Evolutionary conservation across 176 grass and related monocot genomes (phyloP), one percentile per base, ranked within the genome.

Genomic region (Avena sativa): DNA sequence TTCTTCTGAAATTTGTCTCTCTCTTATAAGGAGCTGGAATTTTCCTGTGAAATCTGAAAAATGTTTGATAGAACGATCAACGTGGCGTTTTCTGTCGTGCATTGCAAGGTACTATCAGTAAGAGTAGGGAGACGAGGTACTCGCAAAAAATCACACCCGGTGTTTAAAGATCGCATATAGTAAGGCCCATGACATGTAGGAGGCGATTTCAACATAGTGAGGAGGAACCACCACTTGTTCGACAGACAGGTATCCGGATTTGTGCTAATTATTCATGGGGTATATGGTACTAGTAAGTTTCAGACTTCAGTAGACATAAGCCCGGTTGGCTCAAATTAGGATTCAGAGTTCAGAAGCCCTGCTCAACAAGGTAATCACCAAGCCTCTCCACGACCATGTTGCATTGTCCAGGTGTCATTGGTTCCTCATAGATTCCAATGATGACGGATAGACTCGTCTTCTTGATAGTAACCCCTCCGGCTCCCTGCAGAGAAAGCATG

Each of bases 351-450:
- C 48, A 92, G 59, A 83, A 86, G 57, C 79, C 57, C 87, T 89
- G 65, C 8, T 92, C 83, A 74, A 89, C 8, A 68, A 92, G 90
- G 49, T 89, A 89, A 48, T 92, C 90, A n/a, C 79, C 83, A 49
- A 92, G 79, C 83, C 65, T 89, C 87, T 92, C 73, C 47, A 89
- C 90, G 55, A 87, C 79, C 74, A 92, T 80, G 74, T 89, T 89
- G 84, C 84, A 92, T n/a, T 80, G 80, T 16, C 79, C 87, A 75
- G 83, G 66, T 83, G 83, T 69, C 90, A 92, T 86, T 75, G 87
- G 90, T 58, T 89, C 83, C 10, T 92, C 87, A 1, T 86, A 89
- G 3, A 86, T 74, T 26, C 90, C 79, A 68, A 68, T 34, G 79
- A 92, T 75, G 34, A 83, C 26, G 2, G 87, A 30, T 21, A 86